Conservation (phyloP, 352 stramenopile species). For the Phytophthora capsici region DNA sequence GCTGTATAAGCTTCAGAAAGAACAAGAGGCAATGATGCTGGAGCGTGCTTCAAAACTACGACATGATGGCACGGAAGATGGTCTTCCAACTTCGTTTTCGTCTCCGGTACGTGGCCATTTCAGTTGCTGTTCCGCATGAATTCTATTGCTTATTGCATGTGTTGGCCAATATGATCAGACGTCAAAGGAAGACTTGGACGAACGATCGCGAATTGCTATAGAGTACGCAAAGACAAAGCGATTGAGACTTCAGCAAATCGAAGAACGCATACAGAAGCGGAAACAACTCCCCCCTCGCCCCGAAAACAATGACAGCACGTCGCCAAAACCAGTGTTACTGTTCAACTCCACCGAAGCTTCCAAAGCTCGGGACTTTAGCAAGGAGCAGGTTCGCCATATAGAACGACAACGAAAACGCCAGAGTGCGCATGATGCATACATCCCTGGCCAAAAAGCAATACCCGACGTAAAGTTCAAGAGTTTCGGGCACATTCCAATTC, state of each 20-base stretch:
- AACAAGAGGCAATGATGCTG: conserved; percentile 57
- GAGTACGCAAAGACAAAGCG: conserved; percentile 63
- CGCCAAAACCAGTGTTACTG: conserved; percentile 22
- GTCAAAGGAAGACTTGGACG: conserved; percentile 50
- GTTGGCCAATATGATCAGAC: conserved; percentile 26
- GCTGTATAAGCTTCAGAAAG: conserved; percentile 79
- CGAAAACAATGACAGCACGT: conserved; percentile 26
- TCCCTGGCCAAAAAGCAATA: conserved; percentile 52
- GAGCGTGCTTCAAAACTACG: conserved; percentile 14
- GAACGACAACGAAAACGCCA: conserved; percentile 44
- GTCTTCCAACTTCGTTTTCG: conserved; percentile 13
- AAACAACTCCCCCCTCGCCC: conserved; percentile 52
- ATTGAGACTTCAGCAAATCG: conserved; percentile 48
- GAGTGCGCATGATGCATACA: conserved; percentile 62
- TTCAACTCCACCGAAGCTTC: conserved; percentile 61
- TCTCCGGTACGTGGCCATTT: conserved; percentile 35
- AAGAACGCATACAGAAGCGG: conserved; percentile 45
- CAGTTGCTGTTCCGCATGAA: neutral
- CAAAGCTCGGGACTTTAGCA: conserved; percentile 54
- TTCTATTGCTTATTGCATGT: conserved; percentile 8
- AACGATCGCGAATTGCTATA: conserved; percentile 63
- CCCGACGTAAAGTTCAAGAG: conserved; percentile 70
- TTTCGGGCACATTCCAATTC: conserved; percentile 72
- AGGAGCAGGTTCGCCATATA: conserved; percentile 51
- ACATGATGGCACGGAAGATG: conserved; percentile 18